Evolutionary conservation across 169 alveolate genomes (phyloP).

Genomic region (Eimeria necatrix): DNA sequence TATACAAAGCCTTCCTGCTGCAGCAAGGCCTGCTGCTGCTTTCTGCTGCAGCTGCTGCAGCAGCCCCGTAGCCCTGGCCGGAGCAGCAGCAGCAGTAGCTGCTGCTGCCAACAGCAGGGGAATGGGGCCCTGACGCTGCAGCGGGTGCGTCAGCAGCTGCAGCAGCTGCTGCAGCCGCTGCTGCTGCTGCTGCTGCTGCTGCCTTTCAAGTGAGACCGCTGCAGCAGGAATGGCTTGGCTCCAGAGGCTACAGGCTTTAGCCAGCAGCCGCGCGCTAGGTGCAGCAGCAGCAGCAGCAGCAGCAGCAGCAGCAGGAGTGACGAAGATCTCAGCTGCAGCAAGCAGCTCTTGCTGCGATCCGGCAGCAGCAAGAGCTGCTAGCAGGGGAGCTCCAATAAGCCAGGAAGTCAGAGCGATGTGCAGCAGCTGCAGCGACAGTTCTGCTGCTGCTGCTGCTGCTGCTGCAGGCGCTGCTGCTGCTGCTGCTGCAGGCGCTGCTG

Average conservation of each 20-base stretch:
- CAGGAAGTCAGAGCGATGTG: conserved; percentile 18
- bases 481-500: conserved; percentile 22
- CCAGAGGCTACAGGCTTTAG: background rate
- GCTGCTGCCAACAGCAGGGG: conserved; percentile 27
- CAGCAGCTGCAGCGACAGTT: conserved; percentile 6
- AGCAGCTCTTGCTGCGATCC: background rate
- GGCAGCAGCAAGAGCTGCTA: background rate
- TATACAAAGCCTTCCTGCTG: conserved; percentile 46
- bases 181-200: conserved; percentile 29
- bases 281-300: conserved; percentile 8
- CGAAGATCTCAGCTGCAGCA: background rate
- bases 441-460: conserved; percentile 48
- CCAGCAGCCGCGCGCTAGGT: background rate
- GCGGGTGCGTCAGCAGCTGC: background rate
- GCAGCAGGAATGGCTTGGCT: background rate
- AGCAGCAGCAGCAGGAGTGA: background rate
- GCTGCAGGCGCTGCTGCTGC: conserved; percentile 27
- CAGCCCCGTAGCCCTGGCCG: background rate
- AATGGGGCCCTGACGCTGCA: background rate
- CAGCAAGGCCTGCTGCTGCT: conserved; percentile 36
- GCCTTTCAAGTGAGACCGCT: background rate
- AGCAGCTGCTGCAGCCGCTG: conserved; percentile 41
- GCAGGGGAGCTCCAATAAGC: conserved; percentile 3
- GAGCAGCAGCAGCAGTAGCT: conserved; percentile 10
- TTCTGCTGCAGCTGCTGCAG: conserved; percentile 52